These are phyloP conservation scores for Eremothecium coryli DNA, from an alignment of 1,139 yeast species.

Conservation along the genomic window DNA sequence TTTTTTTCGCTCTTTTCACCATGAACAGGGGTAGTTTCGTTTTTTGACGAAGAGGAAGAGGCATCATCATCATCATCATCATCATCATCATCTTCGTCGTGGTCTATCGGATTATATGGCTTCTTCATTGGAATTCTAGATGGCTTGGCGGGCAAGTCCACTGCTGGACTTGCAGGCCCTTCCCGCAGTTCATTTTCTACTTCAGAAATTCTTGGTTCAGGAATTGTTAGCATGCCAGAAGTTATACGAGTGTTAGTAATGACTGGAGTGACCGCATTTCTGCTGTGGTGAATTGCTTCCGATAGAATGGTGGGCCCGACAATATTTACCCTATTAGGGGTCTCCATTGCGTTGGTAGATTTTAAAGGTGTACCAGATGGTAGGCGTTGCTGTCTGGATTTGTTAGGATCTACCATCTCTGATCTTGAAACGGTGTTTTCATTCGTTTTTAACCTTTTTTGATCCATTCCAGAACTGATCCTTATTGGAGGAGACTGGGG, in stretches of 20 bases:
- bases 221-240: constrained; percentile 53
- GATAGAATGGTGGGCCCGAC: constrained; percentile 29
- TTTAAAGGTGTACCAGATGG: constrained; percentile 27
- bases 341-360: constrained; percentile 14
- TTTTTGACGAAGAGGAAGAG: constrained; percentile 10
- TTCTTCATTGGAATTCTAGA: constrained; percentile 32
- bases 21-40: constrained; percentile 7
- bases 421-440: constrained; percentile 30
- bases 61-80: constrained; percentile 7
- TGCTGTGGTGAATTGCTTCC: constrained; percentile 13
- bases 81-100: constrained; percentile 5
- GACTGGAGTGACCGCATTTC: constrained; percentile 15
- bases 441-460: constrained; percentile 17
- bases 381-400: constrained; percentile 28
- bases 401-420: constrained; percentile 32
- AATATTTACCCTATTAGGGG: constrained; percentile 28
- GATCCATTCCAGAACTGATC: constrained; percentile 30
- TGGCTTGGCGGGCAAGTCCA: constrained; percentile 26
- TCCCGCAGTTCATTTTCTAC: constrained; percentile 31
- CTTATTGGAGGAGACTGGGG: constrained; percentile 33
- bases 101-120: constrained; percentile 16
- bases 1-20: background rate
- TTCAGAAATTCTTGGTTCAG: constrained; percentile 35
- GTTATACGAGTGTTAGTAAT: constrained; percentile 39
- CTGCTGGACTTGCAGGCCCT: constrained; percentile 31